Base-by-base conservation (phyloP, 2,329 filamentous ascomycete genomes). In the Ascocoryne sarcoides region DNA sequence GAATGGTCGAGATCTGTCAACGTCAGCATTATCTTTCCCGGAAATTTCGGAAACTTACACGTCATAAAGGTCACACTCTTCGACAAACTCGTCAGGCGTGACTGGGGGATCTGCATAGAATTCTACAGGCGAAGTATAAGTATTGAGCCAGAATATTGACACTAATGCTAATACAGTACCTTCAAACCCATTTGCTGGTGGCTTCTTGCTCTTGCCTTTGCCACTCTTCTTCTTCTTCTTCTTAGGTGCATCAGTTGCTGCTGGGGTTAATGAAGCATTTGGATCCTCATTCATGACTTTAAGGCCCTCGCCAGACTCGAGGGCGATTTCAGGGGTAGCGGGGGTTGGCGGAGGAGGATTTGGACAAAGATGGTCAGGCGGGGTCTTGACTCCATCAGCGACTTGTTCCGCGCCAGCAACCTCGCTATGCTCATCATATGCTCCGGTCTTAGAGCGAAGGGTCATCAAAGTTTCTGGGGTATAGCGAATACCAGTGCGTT, bases 71-170 rank as follows among this genome's bases (percentile, higher is more conserved):
- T 73, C 67, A 15, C 71, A 65, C 55, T 94, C 84, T 37, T 82
- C 70, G 3, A 70, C 63, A 36, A 75, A 71, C 55, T 94, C 79
- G 0, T 69, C 49, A 2, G 81, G 78, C 0, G 82, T 89, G 45
- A 93, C 64, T 0, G 88, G 88, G 1, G 80, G 71, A 60, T 96
- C 90, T 10, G 83, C 79, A 57, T 76, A 92, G 60, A 77, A 86
- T 46, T 88, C 81, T 74, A 42, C 16, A 12, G 7, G 23, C 7
- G 15, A 33, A 21, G 5, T n/a, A 32, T 32, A 16, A 32, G 30
- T 17, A 35, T 17, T 20, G n/a, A 26, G 12, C 23, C 23, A 7
- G 32, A 28, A 34, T 21, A 10, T 34, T 36, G 40, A 53, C 42
- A 51, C 39, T 36, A 19, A 31, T 39, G 19, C 41, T 31, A 4